Conservation (phyloP, 306 rosid species). For the Canavalia gladiata region DNA sequence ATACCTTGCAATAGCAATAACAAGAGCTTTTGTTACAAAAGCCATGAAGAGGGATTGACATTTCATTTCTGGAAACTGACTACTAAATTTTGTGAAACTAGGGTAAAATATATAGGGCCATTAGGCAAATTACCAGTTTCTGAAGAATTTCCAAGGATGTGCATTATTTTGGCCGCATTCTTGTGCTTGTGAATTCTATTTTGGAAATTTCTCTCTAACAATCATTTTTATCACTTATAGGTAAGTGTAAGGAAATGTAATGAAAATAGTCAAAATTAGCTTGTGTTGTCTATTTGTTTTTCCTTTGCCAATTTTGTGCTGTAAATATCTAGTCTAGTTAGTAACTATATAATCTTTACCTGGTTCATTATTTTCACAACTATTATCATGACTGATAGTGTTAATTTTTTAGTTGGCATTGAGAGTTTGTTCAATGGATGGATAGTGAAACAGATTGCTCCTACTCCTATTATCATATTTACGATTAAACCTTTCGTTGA, state of each 20-base stretch:
- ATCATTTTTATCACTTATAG: constrained; percentile 27
- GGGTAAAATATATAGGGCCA: constrained; percentile 40
- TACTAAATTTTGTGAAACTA: constrained; percentile 46
- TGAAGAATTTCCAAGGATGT: constrained; percentile 52
- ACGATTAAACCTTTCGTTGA: neutral
- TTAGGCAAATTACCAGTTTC: constrained; percentile 36
- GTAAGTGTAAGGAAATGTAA: constrained; percentile 42
- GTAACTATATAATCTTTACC: neutral
- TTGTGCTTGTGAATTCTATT: constrained; percentile 48
- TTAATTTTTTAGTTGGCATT: neutral
- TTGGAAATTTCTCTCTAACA: neutral
- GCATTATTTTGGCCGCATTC: constrained; percentile 59
- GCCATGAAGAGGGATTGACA: constrained; percentile 80
- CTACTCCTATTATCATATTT: neutral
- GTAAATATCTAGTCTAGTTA: constrained; percentile 32
- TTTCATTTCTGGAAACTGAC: constrained; percentile 14
- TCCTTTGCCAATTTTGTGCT: constrained; percentile 21
- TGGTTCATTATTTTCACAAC: neutral
- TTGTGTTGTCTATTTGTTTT: neutral
- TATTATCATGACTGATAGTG: constrained; percentile 15
- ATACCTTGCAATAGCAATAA: constrained; percentile 65
- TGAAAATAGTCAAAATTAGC: constrained; percentile 33
- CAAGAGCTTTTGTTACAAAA: constrained; percentile 66
- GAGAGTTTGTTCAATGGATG: neutral
- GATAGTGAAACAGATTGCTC: neutral